A percentile compares a stretch with the other conserved stretches of the same genome.
Evolutionary conservation across 2,329 filamentous ascomycete species (phyloP).

Genomic region (Aspergillus floridensis): DNA sequence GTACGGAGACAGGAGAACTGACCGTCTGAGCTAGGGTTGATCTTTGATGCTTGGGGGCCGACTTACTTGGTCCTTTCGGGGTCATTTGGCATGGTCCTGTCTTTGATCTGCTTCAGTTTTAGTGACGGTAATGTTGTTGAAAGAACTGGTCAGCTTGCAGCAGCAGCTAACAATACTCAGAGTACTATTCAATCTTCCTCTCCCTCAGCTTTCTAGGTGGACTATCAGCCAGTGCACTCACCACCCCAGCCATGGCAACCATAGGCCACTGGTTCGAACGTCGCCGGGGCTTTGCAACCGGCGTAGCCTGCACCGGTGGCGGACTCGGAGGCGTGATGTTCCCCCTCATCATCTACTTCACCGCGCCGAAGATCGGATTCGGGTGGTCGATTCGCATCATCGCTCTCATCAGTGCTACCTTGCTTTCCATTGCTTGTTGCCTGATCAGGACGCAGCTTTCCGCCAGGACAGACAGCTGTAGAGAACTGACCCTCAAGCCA

Average conservation of each 20-base stretch:
- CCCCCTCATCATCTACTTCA: constrained; percentile 32
- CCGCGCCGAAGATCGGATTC: constrained; percentile 31
- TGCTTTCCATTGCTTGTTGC: constrained; percentile 7
- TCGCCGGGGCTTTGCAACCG: constrained; percentile 33
- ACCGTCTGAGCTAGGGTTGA: constrained; percentile 8
- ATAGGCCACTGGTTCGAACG: constrained; percentile 37
- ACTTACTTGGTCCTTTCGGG: constrained; percentile 15
- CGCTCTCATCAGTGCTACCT: constrained; percentile 20
- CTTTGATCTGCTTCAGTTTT: constrained; percentile 32
- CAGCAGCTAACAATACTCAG: constrained; percentile 17
- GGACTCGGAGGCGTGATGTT: constrained; percentile 37
- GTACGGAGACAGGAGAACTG: background rate
- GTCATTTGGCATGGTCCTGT: constrained; percentile 19
- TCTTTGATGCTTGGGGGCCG: constrained; percentile 19
- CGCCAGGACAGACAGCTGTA: background rate
- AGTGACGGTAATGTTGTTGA: constrained; percentile 18
- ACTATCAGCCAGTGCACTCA: constrained; percentile 30
- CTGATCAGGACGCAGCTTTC: constrained; percentile 5
- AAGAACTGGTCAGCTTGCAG: background rate
- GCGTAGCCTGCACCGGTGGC: constrained; percentile 35
- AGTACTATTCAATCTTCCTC: constrained; percentile 40
- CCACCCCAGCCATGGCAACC: constrained; percentile 30
- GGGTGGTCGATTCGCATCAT: constrained; percentile 33
- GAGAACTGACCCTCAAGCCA: constrained; percentile 22
- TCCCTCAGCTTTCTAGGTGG: constrained; percentile 36